Base-by-base conservation (phyloP, 2,329 filamentous ascomycete genomes). In the Leptographium procerum region DNA sequence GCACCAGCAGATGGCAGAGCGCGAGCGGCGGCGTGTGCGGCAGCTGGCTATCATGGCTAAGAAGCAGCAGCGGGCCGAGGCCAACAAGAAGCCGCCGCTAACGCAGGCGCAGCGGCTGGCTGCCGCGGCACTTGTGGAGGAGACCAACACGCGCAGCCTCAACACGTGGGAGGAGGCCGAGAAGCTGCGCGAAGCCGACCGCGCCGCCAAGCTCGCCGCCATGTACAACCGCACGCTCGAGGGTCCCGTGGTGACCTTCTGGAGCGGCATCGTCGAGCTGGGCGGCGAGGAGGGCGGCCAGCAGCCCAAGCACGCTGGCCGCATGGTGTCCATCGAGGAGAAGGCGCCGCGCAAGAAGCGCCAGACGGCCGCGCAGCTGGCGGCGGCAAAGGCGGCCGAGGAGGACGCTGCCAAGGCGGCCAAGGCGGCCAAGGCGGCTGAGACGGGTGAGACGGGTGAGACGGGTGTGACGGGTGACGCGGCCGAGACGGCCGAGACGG, bases 161-260 rank as follows among this genome's bases (percentile, higher is more conserved):
- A 96, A 92, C 68, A 81, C 89, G 58, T 97, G 92, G 91, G 91
- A 97, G 70, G 87, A 90, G 70, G 89, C 90, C 8, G 94, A 99
- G 73, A 91, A 90, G 72, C 85, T 87, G 69, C 84, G 92, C 60
- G 88, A 91, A 64, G 89, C 92, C 66, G 88, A 95, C 67, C 82
- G 92, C 61, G 82, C 84, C 63, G 87, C 85, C 47, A 92, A 88
- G 72, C 77, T 97, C 53, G 91, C 92, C 45, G 94, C 92, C 16
- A 76, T 97, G 65, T 88, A 95, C 66, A 89, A 91, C 69, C 84
- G 91, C 54, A 89, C 88, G 55, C 79, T 97, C 10, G 86, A 92
- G 57, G 94, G 94, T 0, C 90, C 94, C 0, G 89, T 96, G 13
- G 85, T 96, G 48, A 89, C 89, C 2, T 92, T 88, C 70, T 96